These are phyloP conservation scores for Arthrinium phaeospermum DNA, from an alignment of 2,329 filamentous ascomycete genomes.

Conservation along the genomic window DNA sequence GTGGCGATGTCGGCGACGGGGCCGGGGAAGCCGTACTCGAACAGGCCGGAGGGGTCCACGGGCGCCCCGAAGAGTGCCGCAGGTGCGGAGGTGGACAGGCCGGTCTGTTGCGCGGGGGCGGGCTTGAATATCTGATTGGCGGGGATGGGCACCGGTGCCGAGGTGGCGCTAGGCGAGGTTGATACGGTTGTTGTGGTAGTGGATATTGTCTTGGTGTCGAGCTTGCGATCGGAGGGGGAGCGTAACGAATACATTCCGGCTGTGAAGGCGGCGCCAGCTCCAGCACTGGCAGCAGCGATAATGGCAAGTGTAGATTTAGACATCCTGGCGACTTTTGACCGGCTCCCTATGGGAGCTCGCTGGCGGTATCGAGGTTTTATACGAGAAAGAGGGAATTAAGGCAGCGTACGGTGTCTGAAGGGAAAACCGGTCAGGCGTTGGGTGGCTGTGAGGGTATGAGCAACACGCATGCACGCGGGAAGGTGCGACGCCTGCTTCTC, in stretches of 20 bases:
- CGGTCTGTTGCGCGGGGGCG: conserved; percentile 31
- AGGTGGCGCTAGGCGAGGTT: conserved; percentile 35
- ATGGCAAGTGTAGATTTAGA: conserved; percentile 79
- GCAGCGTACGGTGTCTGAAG: neutral
- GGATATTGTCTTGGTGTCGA: conserved; percentile 49
- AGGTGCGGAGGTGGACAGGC: conserved; percentile 37
- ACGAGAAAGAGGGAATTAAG: conserved; percentile 3
- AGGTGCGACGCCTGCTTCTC: conserved; percentile 9
- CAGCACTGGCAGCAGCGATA: conserved; percentile 77
- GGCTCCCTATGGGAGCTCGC: conserved; percentile 23
- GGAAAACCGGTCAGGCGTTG: conserved; percentile 1
- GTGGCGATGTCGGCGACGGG: conserved; percentile 83
- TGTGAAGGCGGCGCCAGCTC: conserved; percentile 76
- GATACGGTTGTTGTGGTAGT: conserved; percentile 39
- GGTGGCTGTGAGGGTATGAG: neutral
- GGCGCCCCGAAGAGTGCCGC: conserved; percentile 48
- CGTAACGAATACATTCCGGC: conserved; percentile 69
- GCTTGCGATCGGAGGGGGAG: conserved; percentile 41
- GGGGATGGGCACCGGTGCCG: conserved; percentile 52
- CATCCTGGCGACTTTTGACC: conserved; percentile 57
- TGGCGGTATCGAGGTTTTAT: conserved; percentile 22
- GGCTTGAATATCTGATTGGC: conserved; percentile 61
- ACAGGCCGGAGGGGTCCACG: conserved; percentile 77
- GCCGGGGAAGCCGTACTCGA: conserved; percentile 90
- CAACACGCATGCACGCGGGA: conserved; percentile 15